A percentile compares a stretch with the other conserved stretches of the same genome.
phyloP scores from a whole-genome alignment of 495 filamentous ascomycete genomes.

The Neurospora pannonica region DNA sequence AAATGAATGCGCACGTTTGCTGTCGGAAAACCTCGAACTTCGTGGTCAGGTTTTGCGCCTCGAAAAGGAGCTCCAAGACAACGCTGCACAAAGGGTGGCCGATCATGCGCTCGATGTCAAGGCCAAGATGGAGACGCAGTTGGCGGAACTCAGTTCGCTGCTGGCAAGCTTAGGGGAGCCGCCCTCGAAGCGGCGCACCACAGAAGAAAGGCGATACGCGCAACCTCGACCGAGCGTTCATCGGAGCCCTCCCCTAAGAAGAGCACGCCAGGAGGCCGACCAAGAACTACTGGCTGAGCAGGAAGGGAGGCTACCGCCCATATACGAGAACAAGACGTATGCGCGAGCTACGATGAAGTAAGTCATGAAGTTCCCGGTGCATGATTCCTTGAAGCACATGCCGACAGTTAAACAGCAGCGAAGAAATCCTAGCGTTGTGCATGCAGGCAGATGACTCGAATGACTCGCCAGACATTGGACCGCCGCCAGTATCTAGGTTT shows the following conservation, averaged over 20 bases:
- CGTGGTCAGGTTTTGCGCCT: conserved; percentile 69
- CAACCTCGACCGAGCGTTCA: conserved; percentile 21
- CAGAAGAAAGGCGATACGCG: conserved; percentile 20
- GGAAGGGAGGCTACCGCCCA: conserved; percentile 68
- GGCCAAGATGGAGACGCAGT: conserved; percentile 57
- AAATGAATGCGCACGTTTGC: conserved; percentile 68
- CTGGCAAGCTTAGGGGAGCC: conserved; percentile 52
- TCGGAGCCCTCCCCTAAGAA: conserved; percentile 31
- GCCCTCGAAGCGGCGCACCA: conserved; percentile 28
- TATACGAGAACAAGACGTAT: conserved; percentile 72
- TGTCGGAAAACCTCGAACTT: conserved; percentile 80
- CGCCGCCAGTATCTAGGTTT: conserved; percentile 54
- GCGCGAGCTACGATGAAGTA: conserved; percentile 69
- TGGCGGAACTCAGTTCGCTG: conserved; percentile 56
- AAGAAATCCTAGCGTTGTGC: conserved; percentile 40
- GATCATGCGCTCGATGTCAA: conserved; percentile 62
- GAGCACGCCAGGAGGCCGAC: conserved; percentile 40
- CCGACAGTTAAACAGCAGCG: conserved; percentile 17
- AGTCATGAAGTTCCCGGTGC: conserved; percentile 12
- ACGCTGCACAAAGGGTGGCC: conserved; percentile 35
- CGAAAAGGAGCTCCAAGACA: conserved; percentile 52
- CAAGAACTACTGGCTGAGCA: conserved; percentile 42
- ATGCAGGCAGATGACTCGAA: conserved; percentile 37
- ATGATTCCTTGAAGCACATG: background rate
- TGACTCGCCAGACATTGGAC: conserved; percentile 58